Conservation (phyloP, 441 rosid genomes). For the Lepidium campestre region DNA sequence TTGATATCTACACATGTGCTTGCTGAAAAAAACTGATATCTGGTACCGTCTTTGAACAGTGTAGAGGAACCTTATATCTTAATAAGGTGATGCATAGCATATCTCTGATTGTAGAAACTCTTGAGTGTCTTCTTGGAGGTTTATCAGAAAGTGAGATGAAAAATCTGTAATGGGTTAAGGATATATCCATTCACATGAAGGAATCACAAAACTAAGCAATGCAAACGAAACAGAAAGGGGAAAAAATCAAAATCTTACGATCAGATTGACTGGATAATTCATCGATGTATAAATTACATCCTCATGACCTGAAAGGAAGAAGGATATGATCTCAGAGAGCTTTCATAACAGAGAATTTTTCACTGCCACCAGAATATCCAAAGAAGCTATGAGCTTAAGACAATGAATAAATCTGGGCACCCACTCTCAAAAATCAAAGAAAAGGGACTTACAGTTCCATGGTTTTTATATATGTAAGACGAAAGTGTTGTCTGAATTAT, state of each 20-base stretch:
- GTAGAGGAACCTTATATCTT: no score
- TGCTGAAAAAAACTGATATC: conserved; percentile 96
- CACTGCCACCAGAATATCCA: conserved; percentile 37
- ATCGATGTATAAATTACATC: conserved; percentile 39
- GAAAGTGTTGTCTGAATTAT: no score
- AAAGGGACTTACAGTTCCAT: conserved; percentile 41
- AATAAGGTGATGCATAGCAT: no score
- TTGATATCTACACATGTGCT: conserved; percentile 88
- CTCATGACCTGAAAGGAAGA: conserved; percentile 50
- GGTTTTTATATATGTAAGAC: no score
- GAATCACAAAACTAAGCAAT: neutral
- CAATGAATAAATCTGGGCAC: neutral
- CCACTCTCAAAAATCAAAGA: neutral
- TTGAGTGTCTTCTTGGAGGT: conserved; percentile 85
- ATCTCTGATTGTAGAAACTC: conserved; percentile 75
- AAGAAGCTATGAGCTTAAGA: neutral
- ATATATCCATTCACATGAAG: neutral
- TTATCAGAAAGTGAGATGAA: conserved; percentile 45
- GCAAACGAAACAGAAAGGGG: neutral
- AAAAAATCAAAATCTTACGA: conserved; percentile 3
- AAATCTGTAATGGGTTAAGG: conserved; percentile 49
- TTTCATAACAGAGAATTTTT: conserved; percentile 54
- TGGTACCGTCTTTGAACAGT: conserved; percentile 97
- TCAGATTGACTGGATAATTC: conserved; percentile 51
- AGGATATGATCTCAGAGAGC: conserved; percentile 56